phyloP scores from a whole-genome alignment of 768 basidiomycete species.

The Mycena crocata region DNA sequence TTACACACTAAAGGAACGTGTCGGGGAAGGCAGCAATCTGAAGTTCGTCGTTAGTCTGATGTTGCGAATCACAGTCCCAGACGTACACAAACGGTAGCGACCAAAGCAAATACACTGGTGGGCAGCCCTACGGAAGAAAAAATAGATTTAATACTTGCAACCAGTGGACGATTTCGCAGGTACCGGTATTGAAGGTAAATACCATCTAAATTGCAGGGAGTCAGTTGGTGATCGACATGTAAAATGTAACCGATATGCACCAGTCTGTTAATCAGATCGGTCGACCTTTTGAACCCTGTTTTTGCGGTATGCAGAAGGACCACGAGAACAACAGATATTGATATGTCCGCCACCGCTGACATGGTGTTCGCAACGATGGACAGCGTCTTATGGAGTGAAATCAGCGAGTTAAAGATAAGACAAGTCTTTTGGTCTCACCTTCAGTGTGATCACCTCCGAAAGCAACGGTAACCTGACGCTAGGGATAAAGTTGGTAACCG shows the following conservation, averaged over 20 bases:
- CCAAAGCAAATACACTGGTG: slow-evolving; percentile 20
- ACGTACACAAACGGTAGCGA: slow-evolving; percentile 24
- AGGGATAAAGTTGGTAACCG: neutral
- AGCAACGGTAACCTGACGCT: slow-evolving; percentile 18
- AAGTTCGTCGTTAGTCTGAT: neutral
- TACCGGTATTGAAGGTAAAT: slow-evolving; percentile 28
- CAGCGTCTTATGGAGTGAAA: slow-evolving; percentile 4
- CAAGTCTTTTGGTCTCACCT: neutral
- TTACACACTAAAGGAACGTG: slow-evolving; percentile 30
- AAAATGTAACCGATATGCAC: slow-evolving; percentile 1
- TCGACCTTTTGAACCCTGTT: slow-evolving; percentile 29
- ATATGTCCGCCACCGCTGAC: slow-evolving; percentile 19
- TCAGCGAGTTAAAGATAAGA: neutral
- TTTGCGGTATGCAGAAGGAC: slow-evolving; percentile 21
- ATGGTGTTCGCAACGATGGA: slow-evolving; percentile 23
- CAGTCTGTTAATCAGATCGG: slow-evolving; percentile 29
- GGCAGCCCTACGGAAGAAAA: slow-evolving; percentile 15
- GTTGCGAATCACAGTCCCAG: neutral
- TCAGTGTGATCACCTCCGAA: slow-evolving; percentile 10
- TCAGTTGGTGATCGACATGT: too few species aligned
- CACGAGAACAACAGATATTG: slow-evolving; percentile 20
- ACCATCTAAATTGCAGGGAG: slow-evolving; percentile 27
- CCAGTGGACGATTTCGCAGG: neutral
- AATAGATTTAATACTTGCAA: neutral
- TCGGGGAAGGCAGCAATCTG: slow-evolving; percentile 25